phyloP scores from a whole-genome alignment of 2,329 filamentous ascomycete genomes.

The Xylaria arbuscula region DNA sequence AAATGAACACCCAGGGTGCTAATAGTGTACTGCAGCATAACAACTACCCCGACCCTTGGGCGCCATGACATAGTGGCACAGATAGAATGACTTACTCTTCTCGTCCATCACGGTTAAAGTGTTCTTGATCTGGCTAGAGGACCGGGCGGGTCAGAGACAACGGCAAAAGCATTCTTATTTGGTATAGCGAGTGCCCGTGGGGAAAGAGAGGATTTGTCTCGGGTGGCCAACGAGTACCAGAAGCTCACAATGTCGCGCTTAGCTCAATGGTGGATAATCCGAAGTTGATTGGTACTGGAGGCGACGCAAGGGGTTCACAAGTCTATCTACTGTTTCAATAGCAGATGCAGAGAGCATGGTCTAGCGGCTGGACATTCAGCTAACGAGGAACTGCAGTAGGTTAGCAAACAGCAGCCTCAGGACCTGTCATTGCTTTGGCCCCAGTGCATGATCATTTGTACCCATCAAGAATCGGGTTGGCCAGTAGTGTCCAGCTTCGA shows the following conservation, averaged over 20 bases:
- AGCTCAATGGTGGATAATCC: slow-evolving; percentile 41
- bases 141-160: slow-evolving; percentile 36
- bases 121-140: slow-evolving; percentile 32
- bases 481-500: background rate
- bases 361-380: slow-evolving; percentile 29
- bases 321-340: slow-evolving; percentile 45
- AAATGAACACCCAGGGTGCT: slow-evolving; percentile 45
- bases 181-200: slow-evolving; percentile 11
- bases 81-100: slow-evolving; percentile 23
- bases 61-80: slow-evolving; percentile 35
- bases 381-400: slow-evolving; percentile 30
- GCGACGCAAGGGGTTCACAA: slow-evolving; percentile 46
- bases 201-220: slow-evolving; percentile 32
- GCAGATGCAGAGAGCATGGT: slow-evolving; percentile 41
- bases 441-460: background rate
- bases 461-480: background rate
- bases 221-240: slow-evolving; percentile 23
- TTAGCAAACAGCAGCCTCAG: slow-evolving; percentile 29
- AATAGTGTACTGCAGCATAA: slow-evolving; percentile 35
- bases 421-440: slow-evolving; percentile 11
- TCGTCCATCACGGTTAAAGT: slow-evolving; percentile 34
- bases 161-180: slow-evolving; percentile 26
- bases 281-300: slow-evolving; percentile 39
- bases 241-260: slow-evolving; percentile 27
- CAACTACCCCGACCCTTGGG: slow-evolving; percentile 36